A percentile compares a stretch with the other conserved stretches of the same genome.
Evolutionary conservation across 2,329 filamentous ascomycete species (phyloP).

Genomic region (Colletotrichum sp.): DNA sequence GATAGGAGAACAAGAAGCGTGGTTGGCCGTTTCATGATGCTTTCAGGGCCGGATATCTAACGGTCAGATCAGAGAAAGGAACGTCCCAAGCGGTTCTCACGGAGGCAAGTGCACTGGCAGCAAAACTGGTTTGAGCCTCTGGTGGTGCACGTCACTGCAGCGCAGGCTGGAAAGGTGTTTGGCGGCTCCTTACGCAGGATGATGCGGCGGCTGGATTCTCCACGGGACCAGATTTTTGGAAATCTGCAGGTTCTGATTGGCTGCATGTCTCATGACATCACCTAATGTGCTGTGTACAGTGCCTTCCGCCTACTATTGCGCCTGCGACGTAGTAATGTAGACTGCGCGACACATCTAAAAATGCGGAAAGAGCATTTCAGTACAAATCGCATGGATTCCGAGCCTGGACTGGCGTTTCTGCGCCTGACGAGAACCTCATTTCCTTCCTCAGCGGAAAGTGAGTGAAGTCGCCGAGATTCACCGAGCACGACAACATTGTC

Average conservation of each 20-base stretch:
- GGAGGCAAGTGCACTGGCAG: not conserved
- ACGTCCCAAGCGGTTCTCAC: not conserved
- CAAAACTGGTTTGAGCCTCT: not conserved
- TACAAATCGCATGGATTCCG: not conserved
- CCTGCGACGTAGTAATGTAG: not conserved
- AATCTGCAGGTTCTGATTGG: conserved; percentile 3
- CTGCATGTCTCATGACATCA: conserved; percentile 6
- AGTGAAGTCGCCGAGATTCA: conserved; percentile 1
- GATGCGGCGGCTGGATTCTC: not conserved
- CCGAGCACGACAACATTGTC: not conserved
- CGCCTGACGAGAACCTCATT: not conserved
- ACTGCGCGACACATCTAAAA: not conserved
- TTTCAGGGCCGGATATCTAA: not conserved
- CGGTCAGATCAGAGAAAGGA: not conserved
- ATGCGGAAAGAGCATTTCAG: not conserved
- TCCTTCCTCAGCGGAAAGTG: not conserved
- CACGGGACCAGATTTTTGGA: not conserved
- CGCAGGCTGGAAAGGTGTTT: not conserved
- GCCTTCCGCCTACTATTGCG: not conserved
- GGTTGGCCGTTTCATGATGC: conserved; percentile 17
- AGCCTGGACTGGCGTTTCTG: not conserved
- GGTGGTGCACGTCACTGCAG: not conserved
- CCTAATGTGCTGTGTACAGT: not conserved
- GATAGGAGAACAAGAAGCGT: conserved; percentile 8
- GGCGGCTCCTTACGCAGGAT: not conserved